Base-by-base conservation (phyloP, 805 yeast genomes). In the Lachancea cidri region DNA sequence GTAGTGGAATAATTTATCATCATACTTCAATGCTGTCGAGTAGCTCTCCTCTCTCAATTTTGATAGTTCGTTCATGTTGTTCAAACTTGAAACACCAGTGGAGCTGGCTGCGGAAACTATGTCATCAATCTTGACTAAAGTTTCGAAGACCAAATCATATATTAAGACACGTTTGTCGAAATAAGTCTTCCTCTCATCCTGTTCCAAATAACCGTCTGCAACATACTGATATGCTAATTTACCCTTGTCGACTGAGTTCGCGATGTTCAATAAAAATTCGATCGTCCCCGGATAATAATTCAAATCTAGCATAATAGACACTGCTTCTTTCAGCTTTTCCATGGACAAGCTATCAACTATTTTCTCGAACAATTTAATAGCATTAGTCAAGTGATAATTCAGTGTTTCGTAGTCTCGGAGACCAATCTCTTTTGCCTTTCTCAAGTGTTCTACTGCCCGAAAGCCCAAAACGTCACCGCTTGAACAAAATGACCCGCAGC, bases 401-500 rank as follows among this genome's bases (percentile, higher is more conserved):
- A 76, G 66, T 39, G 82, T 75, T 40, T 89, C 96, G 32, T 73
- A 73, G 57, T 89, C 96, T 48, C 76, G 76, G 18, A 70, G 62
- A 2, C 86, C 86, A 45, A 79, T 76, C 43, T 79, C 84, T 54
- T 82, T 84, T 1, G 98, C 97, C 53, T 83, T 80, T 43, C 91
- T 84, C 53, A 93, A 70, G 60, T 84, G 88, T 60, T 93, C 98
- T 52, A 88, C 80, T 0, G 97, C 98, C 62, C 91, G 84, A 71
- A 89, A 93, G 11, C 93, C 86, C 45, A 88, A 73, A 19, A 93
- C 96, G 63, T 93, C 98, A 50, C 84, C 86, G 13, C 95, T 79
- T 0, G 97, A 86, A 57, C 98, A 93, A 64, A 88, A 93, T 0
- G 95, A 80, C 1, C 95, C 95, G 69, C 98, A 93, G 45, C 91